Conservation (phyloP, 1,284 basidiomycete species). For the Irpex lacteus region DNA sequence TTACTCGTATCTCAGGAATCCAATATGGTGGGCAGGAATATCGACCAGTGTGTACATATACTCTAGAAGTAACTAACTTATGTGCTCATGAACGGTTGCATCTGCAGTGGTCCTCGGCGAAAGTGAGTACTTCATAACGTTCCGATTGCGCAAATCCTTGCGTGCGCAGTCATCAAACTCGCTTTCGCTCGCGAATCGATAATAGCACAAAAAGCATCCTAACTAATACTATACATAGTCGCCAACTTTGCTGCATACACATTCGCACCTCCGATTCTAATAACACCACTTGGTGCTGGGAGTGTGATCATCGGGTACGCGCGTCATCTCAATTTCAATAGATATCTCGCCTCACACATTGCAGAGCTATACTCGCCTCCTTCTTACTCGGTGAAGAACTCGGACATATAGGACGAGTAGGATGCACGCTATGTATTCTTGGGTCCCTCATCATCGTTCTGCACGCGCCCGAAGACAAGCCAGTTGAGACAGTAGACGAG, state of each 20-base stretch:
- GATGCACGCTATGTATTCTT: conserved; percentile 88
- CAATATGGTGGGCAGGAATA: conserved; percentile 99
- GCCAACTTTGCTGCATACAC: conserved; percentile 99
- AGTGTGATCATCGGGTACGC: conserved; percentile 95
- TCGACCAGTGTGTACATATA: conserved; percentile 70
- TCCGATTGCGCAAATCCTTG: neutral
- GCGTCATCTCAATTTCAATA: neutral
- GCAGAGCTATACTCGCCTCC: conserved; percentile 88
- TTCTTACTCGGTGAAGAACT: conserved; percentile 93
- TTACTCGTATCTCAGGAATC: conserved; percentile 85
- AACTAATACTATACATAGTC: conserved; percentile 46
- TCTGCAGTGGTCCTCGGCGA: conserved; percentile 83
- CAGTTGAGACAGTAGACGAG: conserved; percentile 92
- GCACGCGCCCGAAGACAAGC: conserved; percentile 95
- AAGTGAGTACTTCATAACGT: conserved; percentile 42
- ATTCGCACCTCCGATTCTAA: conserved; percentile 95
- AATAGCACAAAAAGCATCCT: no score
- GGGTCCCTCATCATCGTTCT: conserved; percentile 96
- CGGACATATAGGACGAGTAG: conserved; percentile 89
- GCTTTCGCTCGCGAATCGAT: neutral
- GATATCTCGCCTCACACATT: conserved; percentile 16
- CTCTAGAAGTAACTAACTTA: neutral
- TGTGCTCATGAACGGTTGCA: neutral
- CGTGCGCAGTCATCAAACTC: neutral
- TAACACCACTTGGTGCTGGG: conserved; percentile 93